Conservation (phyloP, 208 protist species). For the Tetramitus jugosus region DNA sequence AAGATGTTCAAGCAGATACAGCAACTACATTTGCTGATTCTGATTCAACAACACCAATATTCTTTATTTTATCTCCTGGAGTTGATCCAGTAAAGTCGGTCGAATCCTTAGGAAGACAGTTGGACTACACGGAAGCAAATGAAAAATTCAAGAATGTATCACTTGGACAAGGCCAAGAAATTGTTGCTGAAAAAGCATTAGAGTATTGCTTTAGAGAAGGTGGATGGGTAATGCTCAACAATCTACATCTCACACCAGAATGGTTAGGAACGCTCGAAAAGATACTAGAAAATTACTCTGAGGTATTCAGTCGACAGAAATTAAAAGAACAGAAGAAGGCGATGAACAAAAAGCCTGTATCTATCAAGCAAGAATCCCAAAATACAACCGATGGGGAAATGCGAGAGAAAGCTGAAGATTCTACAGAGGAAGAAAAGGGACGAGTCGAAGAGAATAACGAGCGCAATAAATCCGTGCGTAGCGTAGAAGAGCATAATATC, state of each 20-base stretch:
- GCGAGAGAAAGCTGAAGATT: not conserved
- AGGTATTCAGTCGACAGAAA: slow-evolving; percentile 74
- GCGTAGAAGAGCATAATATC: slow-evolving; percentile 23
- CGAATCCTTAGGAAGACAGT: slow-evolving; percentile 81
- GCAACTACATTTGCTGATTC: slow-evolving; percentile 84
- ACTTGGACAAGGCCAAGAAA: slow-evolving; percentile 95
- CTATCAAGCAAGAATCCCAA: not conserved
- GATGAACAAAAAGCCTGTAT: slow-evolving; percentile 62
- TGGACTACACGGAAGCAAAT: slow-evolving; percentile 86
- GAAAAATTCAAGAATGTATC: slow-evolving; percentile 91
- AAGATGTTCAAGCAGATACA: slow-evolving; percentile 83
- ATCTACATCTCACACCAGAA: slow-evolving; percentile 88
- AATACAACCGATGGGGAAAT: slow-evolving; percentile 38
- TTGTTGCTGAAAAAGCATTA: slow-evolving; percentile 86
- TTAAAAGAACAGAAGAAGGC: slow-evolving; percentile 70
- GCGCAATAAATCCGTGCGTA: not conserved
- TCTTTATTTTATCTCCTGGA: slow-evolving; percentile 98
- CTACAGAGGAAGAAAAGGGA: not conserved
- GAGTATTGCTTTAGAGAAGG: slow-evolving; percentile 78
- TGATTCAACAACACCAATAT: slow-evolving; percentile 83
- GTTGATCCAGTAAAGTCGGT: slow-evolving; percentile 91
- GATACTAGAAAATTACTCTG: slow-evolving; percentile 77
- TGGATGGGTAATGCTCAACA: slow-evolving; percentile 94
- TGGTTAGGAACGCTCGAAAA: slow-evolving; percentile 94
- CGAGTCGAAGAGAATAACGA: not conserved